Percentiles rank a stretch among this genome's conserved stretches.
These are phyloP conservation scores for Hericium coralloides DNA, from an alignment of 768 basidiomycete species.

Conservation along the genomic window DNA sequence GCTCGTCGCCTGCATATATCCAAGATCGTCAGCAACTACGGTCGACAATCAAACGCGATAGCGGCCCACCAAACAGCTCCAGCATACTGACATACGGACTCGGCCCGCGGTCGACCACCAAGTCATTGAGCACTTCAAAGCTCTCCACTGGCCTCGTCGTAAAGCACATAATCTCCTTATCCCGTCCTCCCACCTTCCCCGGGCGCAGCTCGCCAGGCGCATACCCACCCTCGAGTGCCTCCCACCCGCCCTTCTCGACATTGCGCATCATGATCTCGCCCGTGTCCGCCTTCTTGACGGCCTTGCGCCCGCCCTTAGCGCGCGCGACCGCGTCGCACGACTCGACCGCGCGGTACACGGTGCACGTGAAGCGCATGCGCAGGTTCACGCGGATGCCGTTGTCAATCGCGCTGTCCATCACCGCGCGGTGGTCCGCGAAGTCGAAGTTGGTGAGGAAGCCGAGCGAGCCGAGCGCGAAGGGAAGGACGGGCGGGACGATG, in stretches of 20 bases:
- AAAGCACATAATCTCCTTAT: conserved; percentile 98
- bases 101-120: conserved; percentile 96
- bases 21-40: conserved; percentile 1
- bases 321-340: conserved; percentile 34
- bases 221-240: conserved; percentile 83
- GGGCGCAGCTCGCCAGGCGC: conserved; percentile 24
- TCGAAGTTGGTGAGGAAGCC: conserved; percentile 98
- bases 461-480: conserved; percentile 94
- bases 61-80: conserved; percentile 83
- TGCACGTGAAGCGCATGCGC: conserved; percentile 98
- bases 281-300: conserved; percentile 87
- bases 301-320: conserved; percentile 54
- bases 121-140: conserved; percentile 93
- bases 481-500: conserved; percentile 96
- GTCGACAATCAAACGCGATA: conserved; percentile 1
- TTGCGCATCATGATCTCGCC: conserved; percentile 98
- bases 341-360: conserved; percentile 87
- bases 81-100: conserved; percentile 95
- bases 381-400: conserved; percentile 94
- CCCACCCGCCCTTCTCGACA: conserved; percentile 88
- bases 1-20: conserved; percentile 72
- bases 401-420: conserved; percentile 85
- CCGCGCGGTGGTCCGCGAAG: conserved; percentile 74
- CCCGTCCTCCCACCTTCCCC: conserved; percentile 50
- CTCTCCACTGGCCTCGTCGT: conserved; percentile 91